Base-by-base conservation (phyloP, 768 basidiomycete species). In the Roridomyces roridus region DNA sequence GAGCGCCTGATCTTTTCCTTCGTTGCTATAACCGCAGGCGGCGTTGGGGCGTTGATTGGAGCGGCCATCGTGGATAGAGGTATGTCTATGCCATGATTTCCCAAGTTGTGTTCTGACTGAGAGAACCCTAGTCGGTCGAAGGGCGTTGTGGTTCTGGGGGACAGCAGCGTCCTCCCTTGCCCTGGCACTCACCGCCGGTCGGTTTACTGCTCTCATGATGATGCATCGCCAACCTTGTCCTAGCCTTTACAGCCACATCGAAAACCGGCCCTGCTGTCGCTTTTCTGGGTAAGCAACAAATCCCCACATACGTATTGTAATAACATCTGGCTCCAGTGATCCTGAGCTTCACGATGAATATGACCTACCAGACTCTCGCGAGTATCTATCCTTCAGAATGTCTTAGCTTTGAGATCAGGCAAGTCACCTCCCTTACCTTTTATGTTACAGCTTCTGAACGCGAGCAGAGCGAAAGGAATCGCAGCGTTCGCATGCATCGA, bases 91-190 rank as follows among this genome's bases (percentile, higher is more conserved):
- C 5, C 46, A 49, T 11, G 21, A 23, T 11, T 28, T 12, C 35
- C n/a, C 23, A 31, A n/a, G 15, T 7, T 18, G 17, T 43, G 18
- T 37, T 36, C 17, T n/a, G 26, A 14, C 17, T 28, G 34, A 34
- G 10, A 2, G 31, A 8, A 34, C 3, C 18, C 18, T 17, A 76
- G 77, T 79, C 41, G 78, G 79, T 1, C 70, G 78, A 37, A 70
- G 78, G 31, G 70, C 71, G 1, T 73, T 80, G 68, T 80, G 78
- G 78, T 73, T 80, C 52, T 79, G 74, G 72, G 80, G 80, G n/a
- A 77, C 78, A 1, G 61, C 76, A 36, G 61, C 63, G 10, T 68
- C 67, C 42, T 66, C 79, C 5, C 70, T 65, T 10, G 71, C 68
- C 31, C 65, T 81, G 9, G 77, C 75, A 7, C 66, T 80, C 17